Evolutionary conservation across 164 flowering plant genomes (phyloP).

Genomic region (Euptelea pleiosperma): DNA sequence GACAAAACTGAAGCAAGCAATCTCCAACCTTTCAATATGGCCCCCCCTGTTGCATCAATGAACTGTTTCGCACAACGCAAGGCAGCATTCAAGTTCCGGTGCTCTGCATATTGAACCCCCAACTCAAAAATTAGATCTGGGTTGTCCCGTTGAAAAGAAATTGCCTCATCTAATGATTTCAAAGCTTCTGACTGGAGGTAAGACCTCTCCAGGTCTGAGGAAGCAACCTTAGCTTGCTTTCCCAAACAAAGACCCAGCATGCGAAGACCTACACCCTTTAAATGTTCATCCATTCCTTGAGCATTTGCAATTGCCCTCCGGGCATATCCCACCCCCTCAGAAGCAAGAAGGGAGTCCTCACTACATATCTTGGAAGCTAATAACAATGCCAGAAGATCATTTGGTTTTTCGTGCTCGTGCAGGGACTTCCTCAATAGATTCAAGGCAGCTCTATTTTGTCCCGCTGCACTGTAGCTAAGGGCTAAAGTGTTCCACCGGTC

Average conservation of each 20-base stretch:
- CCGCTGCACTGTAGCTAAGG: slow-evolving; percentile 67
- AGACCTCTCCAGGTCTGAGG: slow-evolving; percentile 82
- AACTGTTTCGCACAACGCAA: slow-evolving; percentile 72
- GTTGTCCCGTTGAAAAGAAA: slow-evolving; percentile 50
- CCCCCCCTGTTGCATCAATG: slow-evolving; percentile 87
- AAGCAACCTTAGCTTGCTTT: slow-evolving; percentile 67
- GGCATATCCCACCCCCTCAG: slow-evolving; percentile 84
- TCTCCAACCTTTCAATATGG: slow-evolving; percentile 83
- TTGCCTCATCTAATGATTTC: slow-evolving; percentile 71
- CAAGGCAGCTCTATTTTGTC: slow-evolving; percentile 58
- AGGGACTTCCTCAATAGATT: slow-evolving; percentile 76
- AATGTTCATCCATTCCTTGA: slow-evolving; percentile 47
- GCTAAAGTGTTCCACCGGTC: slow-evolving; percentile 85
- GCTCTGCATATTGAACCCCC: slow-evolving; percentile 80
- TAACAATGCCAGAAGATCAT: slow-evolving; percentile 59
- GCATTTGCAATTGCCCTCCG: slow-evolving; percentile 54
- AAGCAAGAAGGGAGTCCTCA: slow-evolving; percentile 66
- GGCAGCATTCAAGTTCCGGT: slow-evolving; percentile 68
- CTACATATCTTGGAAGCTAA: slow-evolving; percentile 80
- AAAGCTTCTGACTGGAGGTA: slow-evolving; percentile 76
- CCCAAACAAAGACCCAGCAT: slow-evolving; percentile 82
- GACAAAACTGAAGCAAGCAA: slow-evolving; percentile 84
- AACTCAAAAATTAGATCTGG: slow-evolving; percentile 70
- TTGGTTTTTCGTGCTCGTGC: slow-evolving; percentile 68
- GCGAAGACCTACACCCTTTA: slow-evolving; percentile 70